Conservation (phyloP, 163 green algal species). For the Scenedesmus sp. region DNA sequence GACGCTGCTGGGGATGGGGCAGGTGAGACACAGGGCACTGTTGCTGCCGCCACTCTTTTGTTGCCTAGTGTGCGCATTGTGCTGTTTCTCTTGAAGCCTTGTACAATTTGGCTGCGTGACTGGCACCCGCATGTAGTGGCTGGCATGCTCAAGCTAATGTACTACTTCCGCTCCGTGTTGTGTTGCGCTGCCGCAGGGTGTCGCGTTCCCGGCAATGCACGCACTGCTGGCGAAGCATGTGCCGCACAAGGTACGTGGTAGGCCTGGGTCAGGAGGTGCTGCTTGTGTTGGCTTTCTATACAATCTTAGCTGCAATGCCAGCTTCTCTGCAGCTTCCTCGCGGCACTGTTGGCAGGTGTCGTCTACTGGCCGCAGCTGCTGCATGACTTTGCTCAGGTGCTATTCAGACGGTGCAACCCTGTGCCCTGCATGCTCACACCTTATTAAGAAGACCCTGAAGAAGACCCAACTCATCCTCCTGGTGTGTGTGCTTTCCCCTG, state of each 20-base stretch:
- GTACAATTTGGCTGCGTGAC: background rate
- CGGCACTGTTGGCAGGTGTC: too few relatives aligned
- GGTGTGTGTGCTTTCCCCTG: background rate
- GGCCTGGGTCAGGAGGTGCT: background rate
- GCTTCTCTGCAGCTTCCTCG: too few relatives aligned
- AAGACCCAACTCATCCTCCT: background rate
- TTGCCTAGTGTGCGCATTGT: background rate
- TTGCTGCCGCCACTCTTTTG: background rate
- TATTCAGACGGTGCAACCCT: background rate
- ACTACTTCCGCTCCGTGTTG: background rate
- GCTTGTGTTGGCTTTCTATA: background rate
- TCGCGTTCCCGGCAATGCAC: constrained; percentile 87
- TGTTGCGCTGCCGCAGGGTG: constrained; percentile 56
- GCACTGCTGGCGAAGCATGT: constrained; percentile 70
- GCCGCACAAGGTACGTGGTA: constrained; percentile 41
- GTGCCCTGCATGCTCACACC: background rate
- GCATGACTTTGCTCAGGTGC: background rate
- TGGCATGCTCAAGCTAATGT: background rate
- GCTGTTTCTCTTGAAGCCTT: too few relatives aligned
- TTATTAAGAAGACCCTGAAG: too few relatives aligned
- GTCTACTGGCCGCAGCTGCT: background rate
- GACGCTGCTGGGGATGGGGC: constrained; percentile 77
- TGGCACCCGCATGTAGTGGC: background rate
- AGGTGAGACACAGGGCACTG: constrained; percentile 28
- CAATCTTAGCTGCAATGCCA: too few relatives aligned